Percentiles rank a stretch among this genome's conserved stretches.
These are phyloP conservation scores for Anastatica hierochuntica DNA, from an alignment of 345 rosid genomes.

Conservation along the genomic window DNA sequence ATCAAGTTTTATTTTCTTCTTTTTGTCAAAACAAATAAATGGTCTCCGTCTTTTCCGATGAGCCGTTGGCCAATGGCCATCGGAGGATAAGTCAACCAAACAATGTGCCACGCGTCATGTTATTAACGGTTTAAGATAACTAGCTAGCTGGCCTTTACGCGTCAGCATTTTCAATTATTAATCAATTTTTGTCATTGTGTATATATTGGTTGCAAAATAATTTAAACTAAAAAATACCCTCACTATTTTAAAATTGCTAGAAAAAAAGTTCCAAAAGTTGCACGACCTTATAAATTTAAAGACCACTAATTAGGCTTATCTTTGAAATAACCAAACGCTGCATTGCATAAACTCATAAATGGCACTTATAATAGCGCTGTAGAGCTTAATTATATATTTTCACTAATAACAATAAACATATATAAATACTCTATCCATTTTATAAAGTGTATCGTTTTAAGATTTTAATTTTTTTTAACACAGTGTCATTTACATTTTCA, in stretches of 20 bases:
- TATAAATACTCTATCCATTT: no score
- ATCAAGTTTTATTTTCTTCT: no score
- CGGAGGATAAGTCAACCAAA: conserved; percentile 9
- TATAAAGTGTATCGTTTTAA: no score
- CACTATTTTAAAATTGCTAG: background rate
- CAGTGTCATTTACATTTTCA: no score
- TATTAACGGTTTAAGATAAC: background rate
- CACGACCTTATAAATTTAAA: background rate
- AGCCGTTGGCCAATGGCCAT: conserved; percentile 12
- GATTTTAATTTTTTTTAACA: no score
- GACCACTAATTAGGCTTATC: background rate
- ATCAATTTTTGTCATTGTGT: no score
- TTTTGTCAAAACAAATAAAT: background rate
- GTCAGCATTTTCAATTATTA: conserved; percentile 5
- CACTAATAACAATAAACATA: background rate
- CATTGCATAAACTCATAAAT: background rate
- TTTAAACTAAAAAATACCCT: background rate
- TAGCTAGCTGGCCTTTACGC: background rate
- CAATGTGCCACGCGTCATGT: background rate
- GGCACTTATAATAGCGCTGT: background rate
- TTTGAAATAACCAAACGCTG: background rate
- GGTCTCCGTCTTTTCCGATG: conserved; percentile 14
- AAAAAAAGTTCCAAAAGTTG: background rate
- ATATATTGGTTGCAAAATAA: no score
- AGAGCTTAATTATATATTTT: background rate